These are phyloP conservation scores for Aspergillus wentii DNA, from an alignment of 495 filamentous ascomycete species.

Conservation along the genomic window DNA sequence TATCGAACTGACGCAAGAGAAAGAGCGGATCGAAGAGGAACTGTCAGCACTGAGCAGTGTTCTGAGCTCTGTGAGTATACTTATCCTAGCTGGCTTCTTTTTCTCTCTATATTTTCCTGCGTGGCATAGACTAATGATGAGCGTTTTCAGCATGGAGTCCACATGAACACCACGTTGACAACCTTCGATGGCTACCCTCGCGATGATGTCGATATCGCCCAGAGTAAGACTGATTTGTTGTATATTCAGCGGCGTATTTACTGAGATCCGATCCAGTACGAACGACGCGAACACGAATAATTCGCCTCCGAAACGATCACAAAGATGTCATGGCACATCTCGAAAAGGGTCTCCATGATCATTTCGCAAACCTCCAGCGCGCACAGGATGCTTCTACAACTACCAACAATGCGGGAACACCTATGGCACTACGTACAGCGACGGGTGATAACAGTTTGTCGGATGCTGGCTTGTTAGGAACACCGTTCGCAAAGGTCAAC, in stretches of 20 bases:
- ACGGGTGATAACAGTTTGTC: conserved; percentile 7
- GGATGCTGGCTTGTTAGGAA: conserved; percentile 44
- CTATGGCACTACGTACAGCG: conserved; percentile 11
- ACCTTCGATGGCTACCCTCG: conserved; percentile 93
- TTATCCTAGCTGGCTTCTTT: no score
- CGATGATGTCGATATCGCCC: conserved; percentile 90
- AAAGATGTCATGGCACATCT: conserved; percentile 80
- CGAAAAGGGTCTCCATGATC: conserved; percentile 77
- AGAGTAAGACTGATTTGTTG: conserved; percentile 55
- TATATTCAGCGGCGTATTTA: conserved; percentile 4
- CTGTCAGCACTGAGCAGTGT: conserved; percentile 78
- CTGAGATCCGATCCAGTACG: conserved; percentile 55
- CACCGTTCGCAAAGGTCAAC: conserved; percentile 88
- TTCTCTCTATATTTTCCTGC: conserved; percentile 2
- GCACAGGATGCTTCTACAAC: conserved; percentile 17
- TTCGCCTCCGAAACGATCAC: conserved; percentile 86
- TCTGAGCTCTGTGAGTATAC: conserved; percentile 73
- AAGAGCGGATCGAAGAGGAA: conserved; percentile 79
- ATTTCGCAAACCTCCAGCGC: conserved; percentile 44
- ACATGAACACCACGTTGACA: conserved; percentile 84
- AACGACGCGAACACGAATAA: conserved; percentile 84
- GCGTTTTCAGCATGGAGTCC: conserved; percentile 70
- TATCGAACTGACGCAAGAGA: conserved; percentile 61
- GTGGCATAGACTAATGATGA: conserved; percentile 13
- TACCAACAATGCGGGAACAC: conserved; percentile 20